These are phyloP conservation scores for Ceratocystis papillata DNA, from an alignment of 2,329 filamentous ascomycete genomes.

Conservation along the genomic window DNA sequence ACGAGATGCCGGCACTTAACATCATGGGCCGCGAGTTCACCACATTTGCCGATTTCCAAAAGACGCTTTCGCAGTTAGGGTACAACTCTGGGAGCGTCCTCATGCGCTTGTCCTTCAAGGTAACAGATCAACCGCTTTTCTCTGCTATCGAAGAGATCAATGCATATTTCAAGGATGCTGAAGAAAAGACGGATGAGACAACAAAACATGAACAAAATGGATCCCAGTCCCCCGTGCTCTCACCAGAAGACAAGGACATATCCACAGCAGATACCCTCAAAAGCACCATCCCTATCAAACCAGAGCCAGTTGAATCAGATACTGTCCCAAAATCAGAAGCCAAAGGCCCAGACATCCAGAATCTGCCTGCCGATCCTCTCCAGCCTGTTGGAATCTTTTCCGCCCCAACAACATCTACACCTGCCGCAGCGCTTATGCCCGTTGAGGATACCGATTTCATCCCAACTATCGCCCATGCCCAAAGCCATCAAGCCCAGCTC, in stretches of 20 bases:
- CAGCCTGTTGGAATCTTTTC: slow-evolving; percentile 61
- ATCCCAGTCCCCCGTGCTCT: neutral
- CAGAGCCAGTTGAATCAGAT: slow-evolving; percentile 25
- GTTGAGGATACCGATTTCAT: slow-evolving; percentile 66
- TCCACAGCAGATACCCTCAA: slow-evolving; percentile 18
- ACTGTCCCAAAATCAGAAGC: slow-evolving; percentile 18
- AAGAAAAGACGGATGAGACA: slow-evolving; percentile 27
- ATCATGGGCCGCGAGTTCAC: slow-evolving; percentile 71
- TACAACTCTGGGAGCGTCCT: slow-evolving; percentile 75
- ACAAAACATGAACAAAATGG: slow-evolving; percentile 22
- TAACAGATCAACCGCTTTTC: slow-evolving; percentile 66
- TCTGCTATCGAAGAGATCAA: slow-evolving; percentile 76
- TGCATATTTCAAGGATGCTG: slow-evolving; percentile 55
- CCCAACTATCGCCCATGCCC: slow-evolving; percentile 64
- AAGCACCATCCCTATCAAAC: neutral
- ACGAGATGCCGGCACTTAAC: slow-evolving; percentile 76
- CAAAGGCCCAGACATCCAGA: neutral
- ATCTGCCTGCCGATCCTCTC: slow-evolving; percentile 31
- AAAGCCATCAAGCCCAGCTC: slow-evolving; percentile 60
- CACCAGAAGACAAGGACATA: neutral
- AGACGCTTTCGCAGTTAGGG: slow-evolving; percentile 76
- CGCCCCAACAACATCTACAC: slow-evolving; percentile 62
- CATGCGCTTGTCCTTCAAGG: slow-evolving; percentile 64
- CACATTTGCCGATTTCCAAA: slow-evolving; percentile 72
- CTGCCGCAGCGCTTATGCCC: slow-evolving; percentile 56